A percentile compares a stretch with the other conserved stretches of the same genome.
phyloP scores from a whole-genome alignment of 202 grass and related monocot species.

The Elaeis oleifera region DNA sequence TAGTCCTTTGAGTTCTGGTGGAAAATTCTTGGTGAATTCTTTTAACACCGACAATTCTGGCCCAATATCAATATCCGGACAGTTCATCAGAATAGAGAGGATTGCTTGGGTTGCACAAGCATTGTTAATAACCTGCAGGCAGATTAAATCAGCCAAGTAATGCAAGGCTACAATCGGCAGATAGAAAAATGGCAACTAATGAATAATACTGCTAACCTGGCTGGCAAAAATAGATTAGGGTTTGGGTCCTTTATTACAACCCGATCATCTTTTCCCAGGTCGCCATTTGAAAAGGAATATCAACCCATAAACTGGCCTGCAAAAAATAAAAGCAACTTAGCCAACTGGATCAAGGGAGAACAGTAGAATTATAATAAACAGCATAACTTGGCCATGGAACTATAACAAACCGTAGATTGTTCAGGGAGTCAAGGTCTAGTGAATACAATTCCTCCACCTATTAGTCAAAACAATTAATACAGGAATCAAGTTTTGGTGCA shows the following conservation, averaged over 20 bases:
- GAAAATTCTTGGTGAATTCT: conserved; percentile 84
- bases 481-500: too few species aligned
- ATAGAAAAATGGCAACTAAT: too few species aligned
- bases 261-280: conserved; percentile 71
- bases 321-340: conserved; percentile 3
- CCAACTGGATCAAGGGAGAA: conserved; percentile 5
- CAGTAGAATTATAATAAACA: conserved; percentile 6
- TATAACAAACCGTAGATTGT: conserved; percentile 48
- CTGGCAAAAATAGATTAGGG: conserved; percentile 88
- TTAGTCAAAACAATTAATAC: conserved; percentile 12
- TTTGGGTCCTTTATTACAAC: conserved; percentile 60
- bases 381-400: not conserved
- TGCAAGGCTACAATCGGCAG: too few species aligned
- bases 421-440: conserved; percentile 75
- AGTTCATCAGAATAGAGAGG: conserved; percentile 88
- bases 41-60: conserved; percentile 72
- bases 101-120: conserved; percentile 99
- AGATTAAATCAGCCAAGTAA: too few species aligned
- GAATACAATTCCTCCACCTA: conserved; percentile 96
- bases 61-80: conserved; percentile 80
- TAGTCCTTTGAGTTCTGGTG: conserved; percentile 83
- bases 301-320: conserved; percentile 84
- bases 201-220: conserved; percentile 36
- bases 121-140: conserved; percentile 83
- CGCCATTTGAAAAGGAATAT: conserved; percentile 96